Evolutionary conservation across 352 stramenopile species (phyloP), one percentile per base, ranked within the genome.

Genomic region (Phytophthora ohioensis): DNA sequence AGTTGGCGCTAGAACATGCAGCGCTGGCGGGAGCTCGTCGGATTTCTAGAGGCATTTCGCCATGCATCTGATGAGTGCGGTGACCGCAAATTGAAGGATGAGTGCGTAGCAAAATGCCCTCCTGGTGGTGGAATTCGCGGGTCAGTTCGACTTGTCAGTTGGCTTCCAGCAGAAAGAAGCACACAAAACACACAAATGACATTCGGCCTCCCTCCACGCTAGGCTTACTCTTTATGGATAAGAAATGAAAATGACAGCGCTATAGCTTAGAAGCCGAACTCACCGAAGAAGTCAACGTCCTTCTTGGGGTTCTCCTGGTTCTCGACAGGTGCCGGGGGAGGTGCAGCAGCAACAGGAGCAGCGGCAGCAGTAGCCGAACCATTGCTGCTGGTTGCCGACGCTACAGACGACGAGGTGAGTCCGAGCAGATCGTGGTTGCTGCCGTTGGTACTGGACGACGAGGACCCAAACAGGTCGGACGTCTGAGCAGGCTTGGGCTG

Each of bases 211-310:
- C 48, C 46, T 51, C 45, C 35, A 57, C 32, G 56, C 21, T 34
- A 38, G 65, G 66, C 46, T 70, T 76, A 62, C 55, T 71, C 54
- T 68, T 77, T 71, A 64, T 71, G 55, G 31, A 72, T 55, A 66
- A 61, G 65, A 36, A 70, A 54, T 47, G 10, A 11, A 57, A 42
- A 66, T 68, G 52, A 10, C 30, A 46, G 10, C 31, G 35, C 10
- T n/a, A 27, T 27, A 9, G 38, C 42, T 80, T 83, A 94, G 57
- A 92, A 91, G 8, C 87, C 87, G 60, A 93, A 94, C 72, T 94
- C 87, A 10, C 83, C 84, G 54, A 94, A 94, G 66, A 94, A 94
- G 64, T 94, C 87, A 21, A 94, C 87, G 53, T 94, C 82, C 66
- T 94, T 94, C 82, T 93, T 92, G 51, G 81, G 76, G 41, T 77